Evolutionary conservation across 352 stramenopile genomes (phyloP).

Genomic region (Plasmopara viticola): DNA sequence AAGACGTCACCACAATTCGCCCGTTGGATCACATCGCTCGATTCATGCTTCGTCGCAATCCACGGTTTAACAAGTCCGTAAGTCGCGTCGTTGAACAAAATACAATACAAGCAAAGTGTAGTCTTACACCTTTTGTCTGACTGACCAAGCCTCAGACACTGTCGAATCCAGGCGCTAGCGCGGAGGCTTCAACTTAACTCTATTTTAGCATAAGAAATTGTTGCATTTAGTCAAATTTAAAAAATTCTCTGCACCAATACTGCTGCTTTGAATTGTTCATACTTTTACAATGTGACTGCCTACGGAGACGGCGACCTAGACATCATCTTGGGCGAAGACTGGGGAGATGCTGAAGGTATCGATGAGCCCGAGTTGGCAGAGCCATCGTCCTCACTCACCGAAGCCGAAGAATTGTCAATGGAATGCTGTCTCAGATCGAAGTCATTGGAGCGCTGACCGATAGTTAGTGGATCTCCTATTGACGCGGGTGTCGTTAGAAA

Average conservation of each 20-base stretch:
- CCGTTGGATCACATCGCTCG: conserved; percentile 61
- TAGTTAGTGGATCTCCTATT: conserved; percentile 6
- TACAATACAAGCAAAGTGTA: too few species aligned
- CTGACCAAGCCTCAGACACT: too few species aligned
- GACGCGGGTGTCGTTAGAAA: conserved; percentile 25
- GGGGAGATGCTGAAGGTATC: conserved; percentile 47
- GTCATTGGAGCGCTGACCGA: conserved; percentile 10
- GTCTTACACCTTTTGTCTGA: too few species aligned
- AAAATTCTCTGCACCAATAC: too few species aligned
- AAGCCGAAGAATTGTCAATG: conserved; percentile 34
- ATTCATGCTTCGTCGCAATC: conserved; percentile 63
- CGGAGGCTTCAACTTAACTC: too few species aligned
- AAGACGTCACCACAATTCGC: conserved; percentile 34
- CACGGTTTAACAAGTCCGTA: conserved; percentile 43
- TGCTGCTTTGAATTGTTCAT: background rate
- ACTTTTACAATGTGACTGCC: background rate
- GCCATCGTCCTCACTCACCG: conserved; percentile 39
- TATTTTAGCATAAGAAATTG: background rate
- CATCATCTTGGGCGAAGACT: conserved; percentile 44
- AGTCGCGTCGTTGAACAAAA: conserved; percentile 2
- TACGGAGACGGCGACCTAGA: conserved; percentile 56
- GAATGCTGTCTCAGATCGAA: conserved; percentile 35
- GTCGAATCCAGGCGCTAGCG: too few species aligned
- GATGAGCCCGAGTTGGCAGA: conserved; percentile 60
- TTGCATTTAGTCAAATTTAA: background rate